Evolutionary conservation across 192 early-diverging fungal genomes (phyloP).

Genomic region (Coemansia sp.): DNA sequence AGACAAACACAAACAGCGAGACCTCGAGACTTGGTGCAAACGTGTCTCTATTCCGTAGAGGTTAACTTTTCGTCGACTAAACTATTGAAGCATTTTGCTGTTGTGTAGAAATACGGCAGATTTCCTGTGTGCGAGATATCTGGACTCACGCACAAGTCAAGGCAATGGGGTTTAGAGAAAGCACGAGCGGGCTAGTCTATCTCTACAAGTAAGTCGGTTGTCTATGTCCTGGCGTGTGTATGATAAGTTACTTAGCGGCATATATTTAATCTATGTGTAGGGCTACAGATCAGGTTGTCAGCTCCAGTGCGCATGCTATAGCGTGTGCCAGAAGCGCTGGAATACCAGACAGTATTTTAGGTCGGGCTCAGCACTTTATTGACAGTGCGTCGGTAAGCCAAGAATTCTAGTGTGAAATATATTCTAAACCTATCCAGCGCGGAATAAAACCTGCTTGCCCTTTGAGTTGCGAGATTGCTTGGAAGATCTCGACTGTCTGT

Average conservation of each 20-base stretch:
- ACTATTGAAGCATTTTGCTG: neutral
- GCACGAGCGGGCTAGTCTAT: conserved; percentile 14
- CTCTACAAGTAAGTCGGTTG: conserved; percentile 49
- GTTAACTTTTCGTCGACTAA: neutral
- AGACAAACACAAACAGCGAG: no score
- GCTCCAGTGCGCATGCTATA: conserved; percentile 13
- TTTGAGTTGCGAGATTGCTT: conserved; percentile 30
- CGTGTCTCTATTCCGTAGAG: neutral
- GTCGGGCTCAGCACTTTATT: conserved; percentile 16
- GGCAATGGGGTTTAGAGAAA: conserved; percentile 22
- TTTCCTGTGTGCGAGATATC: conserved; percentile 13
- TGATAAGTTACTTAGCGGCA: neutral
- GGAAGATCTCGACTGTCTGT: neutral
- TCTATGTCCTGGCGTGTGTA: neutral
- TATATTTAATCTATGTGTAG: neutral
- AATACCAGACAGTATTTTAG: conserved; percentile 21
- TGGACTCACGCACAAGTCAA: conserved; percentile 20
- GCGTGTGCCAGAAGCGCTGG: conserved; percentile 34
- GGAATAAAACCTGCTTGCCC: conserved; percentile 36
- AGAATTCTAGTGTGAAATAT: neutral
- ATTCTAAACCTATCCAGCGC: conserved; percentile 8
- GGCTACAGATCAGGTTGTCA: neutral
- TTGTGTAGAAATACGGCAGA: conserved; percentile 23
- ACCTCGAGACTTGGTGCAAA: neutral
- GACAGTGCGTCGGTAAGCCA: neutral